Evolutionary conservation across 2,329 filamentous ascomycete genomes (phyloP), one percentile per base, ranked within the genome.

Genomic region (Pseudodiploospora longispora): DNA sequence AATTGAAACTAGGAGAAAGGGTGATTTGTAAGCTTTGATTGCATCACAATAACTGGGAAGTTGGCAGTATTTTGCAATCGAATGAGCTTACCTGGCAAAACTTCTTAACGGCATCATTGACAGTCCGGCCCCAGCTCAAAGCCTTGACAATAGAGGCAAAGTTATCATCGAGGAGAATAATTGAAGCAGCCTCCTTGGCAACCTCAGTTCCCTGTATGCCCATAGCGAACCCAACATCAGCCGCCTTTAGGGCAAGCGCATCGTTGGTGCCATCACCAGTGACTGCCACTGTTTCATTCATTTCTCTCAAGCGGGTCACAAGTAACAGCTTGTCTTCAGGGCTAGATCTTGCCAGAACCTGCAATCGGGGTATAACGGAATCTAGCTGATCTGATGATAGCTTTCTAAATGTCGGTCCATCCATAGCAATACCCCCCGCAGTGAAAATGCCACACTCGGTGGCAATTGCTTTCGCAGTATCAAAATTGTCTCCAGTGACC

Each of bases 321-420:
- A 86, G 69, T 33, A 76, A 74, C 10, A 78, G 68, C 62, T 86
- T 86, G 52, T 86, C 82, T 50, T 85, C 80, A 0, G 82, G 82
- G 36, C 79, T 83, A 0, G 82, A 84, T 40, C 82, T 73, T 29
- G 82, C 82, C 37, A 86, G 70, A 12, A 86, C 80, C 52, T 82
- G 81, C 2, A 86, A 70, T 38, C 80, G 75, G 5, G 77, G 78
- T 35, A 83, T 76, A 27, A 78, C 63, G 2, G 68, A 65, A 41
- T 75, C 60, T 59, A 64, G 55, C 10, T 71, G 54, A 59, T 74
- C 39, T 33, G 81, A 80, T 1, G 55, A 57, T 3, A 69, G 62
- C 72, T 76, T 62, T 66, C 80, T 48, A 69, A 84, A 84, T 66
- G 57, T 79, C 58, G 47, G 52, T 0, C 66, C 66, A 10, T 69